These are phyloP conservation scores for Chytriomyces sp. DNA, from an alignment of 192 early-diverging fungal genomes.

Conservation along the genomic window DNA sequence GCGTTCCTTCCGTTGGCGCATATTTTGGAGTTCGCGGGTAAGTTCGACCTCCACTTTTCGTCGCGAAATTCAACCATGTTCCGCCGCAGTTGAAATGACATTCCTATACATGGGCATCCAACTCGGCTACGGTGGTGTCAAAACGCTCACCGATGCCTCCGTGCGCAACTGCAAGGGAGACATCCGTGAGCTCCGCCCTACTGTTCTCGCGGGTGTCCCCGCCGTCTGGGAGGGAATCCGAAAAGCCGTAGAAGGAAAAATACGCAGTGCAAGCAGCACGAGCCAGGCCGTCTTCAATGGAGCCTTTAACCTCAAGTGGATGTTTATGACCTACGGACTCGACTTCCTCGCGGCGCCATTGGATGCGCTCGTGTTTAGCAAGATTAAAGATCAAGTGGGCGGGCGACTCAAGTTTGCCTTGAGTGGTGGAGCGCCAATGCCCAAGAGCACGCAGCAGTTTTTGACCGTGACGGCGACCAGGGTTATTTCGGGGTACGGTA, in stretches of 20 bases:
- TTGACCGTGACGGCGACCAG: conserved; percentile 75
- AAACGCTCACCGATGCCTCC: no score
- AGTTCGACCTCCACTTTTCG: conserved; percentile 55
- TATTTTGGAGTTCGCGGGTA: conserved; percentile 85
- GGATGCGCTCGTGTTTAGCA: conserved; percentile 80
- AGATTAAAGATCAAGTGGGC: conserved; percentile 80
- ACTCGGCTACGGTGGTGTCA: conserved; percentile 67
- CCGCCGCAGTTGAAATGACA: conserved; percentile 73
- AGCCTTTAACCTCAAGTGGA: conserved; percentile 74
- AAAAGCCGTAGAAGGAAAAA: conserved; percentile 76
- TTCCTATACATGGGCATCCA: conserved; percentile 44
- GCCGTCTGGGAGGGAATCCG: conserved; percentile 80
- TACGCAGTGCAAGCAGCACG: conserved; percentile 52
- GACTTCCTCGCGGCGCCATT: conserved; percentile 68
- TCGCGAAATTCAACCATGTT: background rate
- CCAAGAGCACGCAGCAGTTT: conserved; percentile 80
- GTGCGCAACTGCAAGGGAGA: conserved; percentile 75
- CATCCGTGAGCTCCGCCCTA: conserved; percentile 66
- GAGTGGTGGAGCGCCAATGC: conserved; percentile 89
- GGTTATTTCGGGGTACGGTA: conserved; percentile 86
- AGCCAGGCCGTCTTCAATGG: conserved; percentile 74
- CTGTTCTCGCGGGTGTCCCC: conserved; percentile 71
- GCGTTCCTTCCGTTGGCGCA: conserved; percentile 86
- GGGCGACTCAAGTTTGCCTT: conserved; percentile 79
- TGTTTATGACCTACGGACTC: conserved; percentile 60